Percentiles rank a stretch among this genome's conserved stretches.
Conservation (phyloP, 2,329 filamentous ascomycete species). For the Exophiala calicioides region DNA sequence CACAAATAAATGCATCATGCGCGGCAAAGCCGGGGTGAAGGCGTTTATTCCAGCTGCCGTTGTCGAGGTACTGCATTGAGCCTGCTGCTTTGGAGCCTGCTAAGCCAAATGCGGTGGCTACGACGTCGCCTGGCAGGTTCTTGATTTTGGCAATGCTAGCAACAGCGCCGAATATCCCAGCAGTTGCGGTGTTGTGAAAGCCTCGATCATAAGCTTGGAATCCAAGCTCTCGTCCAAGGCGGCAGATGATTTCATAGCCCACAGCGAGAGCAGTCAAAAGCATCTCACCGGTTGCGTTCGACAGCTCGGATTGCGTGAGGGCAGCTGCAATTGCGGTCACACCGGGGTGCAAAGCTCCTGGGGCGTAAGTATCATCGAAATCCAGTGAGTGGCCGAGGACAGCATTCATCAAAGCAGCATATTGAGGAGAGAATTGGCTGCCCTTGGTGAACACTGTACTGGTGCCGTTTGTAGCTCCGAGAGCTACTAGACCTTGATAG, state of each 20-base stretch:
- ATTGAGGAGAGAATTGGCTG: constrained; percentile 32
- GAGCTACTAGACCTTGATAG: neutral
- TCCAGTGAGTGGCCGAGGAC: constrained; percentile 45
- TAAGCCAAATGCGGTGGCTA: constrained; percentile 39
- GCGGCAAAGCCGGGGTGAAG: constrained; percentile 41
- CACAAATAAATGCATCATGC: constrained; percentile 39
- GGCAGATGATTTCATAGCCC: constrained; percentile 35
- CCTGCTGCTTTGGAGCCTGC: constrained; percentile 40
- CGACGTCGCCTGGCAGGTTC: constrained; percentile 20
- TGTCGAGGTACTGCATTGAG: constrained; percentile 41
- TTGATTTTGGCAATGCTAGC: constrained; percentile 34
- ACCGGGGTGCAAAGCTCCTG: constrained; percentile 44
- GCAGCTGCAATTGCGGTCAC: constrained; percentile 35
- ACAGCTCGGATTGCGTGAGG: constrained; percentile 33
- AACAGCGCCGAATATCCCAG: constrained; percentile 40
- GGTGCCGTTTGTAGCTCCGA: neutral
- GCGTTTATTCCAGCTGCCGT: constrained; percentile 41
- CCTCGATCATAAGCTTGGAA: constrained; percentile 35
- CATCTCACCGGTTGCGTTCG: neutral
- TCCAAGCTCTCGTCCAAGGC: constrained; percentile 35
- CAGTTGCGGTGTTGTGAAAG: constrained; percentile 39
- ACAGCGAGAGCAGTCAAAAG: constrained; percentile 29
- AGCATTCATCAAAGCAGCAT: constrained; percentile 45
- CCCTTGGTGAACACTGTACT: neutral
- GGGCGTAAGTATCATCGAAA: constrained; percentile 48